Conservation (phyloP, 345 rosid genomes). For the Citropsis articulata region DNA sequence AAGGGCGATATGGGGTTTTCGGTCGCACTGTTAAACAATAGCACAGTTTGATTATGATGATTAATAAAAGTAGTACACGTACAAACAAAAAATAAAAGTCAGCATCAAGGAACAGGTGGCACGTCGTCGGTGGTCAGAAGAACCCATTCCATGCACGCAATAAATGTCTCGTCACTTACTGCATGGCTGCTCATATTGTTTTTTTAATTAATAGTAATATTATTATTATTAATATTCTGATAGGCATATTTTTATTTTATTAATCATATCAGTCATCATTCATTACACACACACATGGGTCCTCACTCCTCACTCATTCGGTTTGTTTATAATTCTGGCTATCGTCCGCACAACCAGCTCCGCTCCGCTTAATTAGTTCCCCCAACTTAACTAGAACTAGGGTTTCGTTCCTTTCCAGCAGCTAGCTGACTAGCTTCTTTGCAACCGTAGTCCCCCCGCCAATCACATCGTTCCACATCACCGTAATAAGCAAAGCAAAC, state of each 20-base stretch:
- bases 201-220: too few species aligned
- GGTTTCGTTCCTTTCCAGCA: constrained; percentile 14
- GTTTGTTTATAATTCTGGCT: constrained; percentile 2
- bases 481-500: background rate
- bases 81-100: background rate
- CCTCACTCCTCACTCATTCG: background rate
- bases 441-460: background rate
- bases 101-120: constrained; percentile 28
- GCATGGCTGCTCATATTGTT: constrained; percentile 24
- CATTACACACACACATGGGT: constrained; percentile 1
- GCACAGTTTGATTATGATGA: background rate
- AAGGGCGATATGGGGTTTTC: background rate
- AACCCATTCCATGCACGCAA: constrained; percentile 53
- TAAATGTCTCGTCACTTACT: constrained; percentile 27
- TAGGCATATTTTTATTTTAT: background rate
- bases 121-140: constrained; percentile 25
- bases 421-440: background rate
- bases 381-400: background rate
- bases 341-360: background rate
- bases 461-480: background rate
- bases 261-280: background rate
- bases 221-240: too few species aligned
- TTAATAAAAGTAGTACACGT: background rate
- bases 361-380: background rate
- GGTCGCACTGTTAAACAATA: background rate